A percentile compares a stretch with the other conserved stretches of the same genome.
Conservation (phyloP, 2,329 filamentous ascomycete genomes). For the Alternaria hordeiaustralica region DNA sequence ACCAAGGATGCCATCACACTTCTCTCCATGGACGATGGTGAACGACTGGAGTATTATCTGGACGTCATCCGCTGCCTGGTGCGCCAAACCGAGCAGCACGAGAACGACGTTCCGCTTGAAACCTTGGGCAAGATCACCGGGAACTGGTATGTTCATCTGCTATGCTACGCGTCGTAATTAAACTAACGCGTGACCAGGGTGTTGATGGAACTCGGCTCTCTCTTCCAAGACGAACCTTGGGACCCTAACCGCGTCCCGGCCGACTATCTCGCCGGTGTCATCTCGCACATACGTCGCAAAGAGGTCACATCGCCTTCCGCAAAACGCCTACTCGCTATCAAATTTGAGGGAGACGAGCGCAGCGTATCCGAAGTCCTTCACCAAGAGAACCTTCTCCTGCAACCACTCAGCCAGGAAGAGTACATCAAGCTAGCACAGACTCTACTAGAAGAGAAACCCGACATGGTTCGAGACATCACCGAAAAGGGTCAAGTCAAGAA, state of each 20-base stretch:
- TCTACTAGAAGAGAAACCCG: constrained; percentile 61
- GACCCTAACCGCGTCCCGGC: constrained; percentile 49
- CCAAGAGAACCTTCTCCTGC: constrained; percentile 62
- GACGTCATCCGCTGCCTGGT: constrained; percentile 59
- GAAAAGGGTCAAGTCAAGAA: constrained; percentile 68
- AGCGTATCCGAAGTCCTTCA: constrained; percentile 61
- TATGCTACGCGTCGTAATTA: background rate
- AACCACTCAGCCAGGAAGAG: constrained; percentile 61
- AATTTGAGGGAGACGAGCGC: constrained; percentile 61
- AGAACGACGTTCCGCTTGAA: background rate
- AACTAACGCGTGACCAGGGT: constrained; percentile 46
- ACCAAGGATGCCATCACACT: constrained; percentile 84
- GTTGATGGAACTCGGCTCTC: constrained; percentile 59
- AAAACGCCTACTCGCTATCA: constrained; percentile 63
- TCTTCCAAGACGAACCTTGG: constrained; percentile 54
- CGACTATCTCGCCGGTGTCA: constrained; percentile 52
- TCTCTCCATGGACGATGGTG: constrained; percentile 77
- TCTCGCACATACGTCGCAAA: constrained; percentile 50
- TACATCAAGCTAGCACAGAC: constrained; percentile 62
- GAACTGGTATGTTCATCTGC: constrained; percentile 58
- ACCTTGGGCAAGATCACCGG: constrained; percentile 57
- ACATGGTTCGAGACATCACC: constrained; percentile 66
- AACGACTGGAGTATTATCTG: constrained; percentile 82
- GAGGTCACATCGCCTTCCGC: constrained; percentile 62
- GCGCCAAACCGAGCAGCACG: constrained; percentile 32